Base-by-base conservation (phyloP, 768 basidiomycete genomes). In the Guyanaporus albipodus region DNA sequence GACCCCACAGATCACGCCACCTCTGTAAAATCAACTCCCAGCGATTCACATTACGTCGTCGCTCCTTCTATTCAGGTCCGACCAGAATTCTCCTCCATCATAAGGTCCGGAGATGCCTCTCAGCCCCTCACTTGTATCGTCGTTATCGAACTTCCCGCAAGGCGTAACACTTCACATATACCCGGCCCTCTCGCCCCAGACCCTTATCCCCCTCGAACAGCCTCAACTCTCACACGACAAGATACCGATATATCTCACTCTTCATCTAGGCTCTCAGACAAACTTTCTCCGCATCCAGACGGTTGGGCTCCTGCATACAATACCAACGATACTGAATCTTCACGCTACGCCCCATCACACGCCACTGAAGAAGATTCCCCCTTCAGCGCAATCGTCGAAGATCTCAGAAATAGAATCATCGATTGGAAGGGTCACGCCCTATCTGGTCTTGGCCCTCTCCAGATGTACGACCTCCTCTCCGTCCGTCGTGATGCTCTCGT, bases 401-500 rank as follows among this genome's bases (percentile, higher is more conserved):
- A 98, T 64, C 78, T 99, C 31, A 77, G 85, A 54, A 83, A 81
- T 61, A 83, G 96, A 31, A 92, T 98, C 56, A 85, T 88, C 46
- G 93, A 96, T 69, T 97, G 94, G 90, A 95, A 95, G 63, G 91
- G 91, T 0, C 93, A 93, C 60, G 87, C 90, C 3, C 75, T 91
- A n/a, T 80, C 87, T 3, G 87, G 88, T 42, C 82, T 97, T 21
- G 96, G 95, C 7, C 77, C 83, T 2, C 73, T 96, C 36, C 87
- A 88, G 56, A 91, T 96, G 80, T 96, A 91, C 65, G 95, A 96
- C 68, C 74, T 93, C 37, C 71, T 98, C 22, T 84, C 82, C 39
- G 92, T 97, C 34, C 81, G 92, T 41, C 83, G 94, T 39, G 95
- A 95, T 55, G 72, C 84, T 9, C 85, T 91, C 50, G 85, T 94